Percentiles rank a stretch among this genome's conserved stretches.
Conservation (phyloP, 352 stramenopile species). For the Pythium angustatum region DNA sequence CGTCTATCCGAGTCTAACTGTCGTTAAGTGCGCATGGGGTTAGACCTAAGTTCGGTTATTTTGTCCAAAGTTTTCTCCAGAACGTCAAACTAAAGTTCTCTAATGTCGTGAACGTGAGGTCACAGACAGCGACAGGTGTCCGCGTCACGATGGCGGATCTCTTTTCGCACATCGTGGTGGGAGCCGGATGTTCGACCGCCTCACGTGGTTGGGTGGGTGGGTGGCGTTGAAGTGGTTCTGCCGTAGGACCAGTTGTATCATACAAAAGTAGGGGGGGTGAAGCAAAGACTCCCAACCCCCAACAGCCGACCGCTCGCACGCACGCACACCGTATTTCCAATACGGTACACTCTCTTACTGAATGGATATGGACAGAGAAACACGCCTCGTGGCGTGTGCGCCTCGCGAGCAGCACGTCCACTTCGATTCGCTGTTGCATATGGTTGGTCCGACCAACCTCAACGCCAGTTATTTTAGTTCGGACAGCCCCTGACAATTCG, state of each 20-base stretch:
- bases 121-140: too few relatives aligned
- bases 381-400: not conserved
- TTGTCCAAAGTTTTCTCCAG: too few relatives aligned
- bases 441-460: constrained; percentile 10
- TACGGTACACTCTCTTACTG: too few relatives aligned
- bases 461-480: constrained; percentile 8
- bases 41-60: too few relatives aligned
- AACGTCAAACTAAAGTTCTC: too few relatives aligned
- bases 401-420: not conserved
- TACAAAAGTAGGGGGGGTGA: too few relatives aligned
- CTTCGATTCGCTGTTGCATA: constrained; percentile 2
- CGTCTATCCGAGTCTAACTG: too few relatives aligned
- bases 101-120: too few relatives aligned
- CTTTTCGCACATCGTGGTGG: constrained; percentile 16
- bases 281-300: too few relatives aligned
- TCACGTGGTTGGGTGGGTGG: not conserved
- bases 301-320: not conserved
- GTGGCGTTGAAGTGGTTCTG: constrained; percentile 2
- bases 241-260: not conserved
- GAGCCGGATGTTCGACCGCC: constrained; percentile 3
- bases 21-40: too few relatives aligned
- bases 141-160: constrained; percentile 6
- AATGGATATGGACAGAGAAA: not conserved
- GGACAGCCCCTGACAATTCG: not conserved
- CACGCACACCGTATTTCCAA: not conserved